Conservation (phyloP, 1,284 basidiomycete species). For the Boletus holoroseus region DNA sequence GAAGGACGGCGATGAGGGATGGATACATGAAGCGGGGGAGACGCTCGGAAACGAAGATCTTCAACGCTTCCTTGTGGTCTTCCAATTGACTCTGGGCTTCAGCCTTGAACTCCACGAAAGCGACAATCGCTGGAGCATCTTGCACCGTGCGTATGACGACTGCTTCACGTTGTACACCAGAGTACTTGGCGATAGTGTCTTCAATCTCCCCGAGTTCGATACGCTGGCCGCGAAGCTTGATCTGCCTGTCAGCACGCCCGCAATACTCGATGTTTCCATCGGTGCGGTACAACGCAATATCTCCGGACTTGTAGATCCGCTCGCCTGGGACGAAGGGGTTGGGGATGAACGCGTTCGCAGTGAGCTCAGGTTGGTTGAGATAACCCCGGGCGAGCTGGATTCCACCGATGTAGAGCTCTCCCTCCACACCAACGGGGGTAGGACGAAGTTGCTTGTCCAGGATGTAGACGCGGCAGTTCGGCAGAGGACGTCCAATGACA, state of each 20-base stretch:
- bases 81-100: conserved; percentile 14
- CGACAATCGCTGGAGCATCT: conserved; percentile 29
- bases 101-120: conserved; percentile 28
- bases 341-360: conserved; percentile 21
- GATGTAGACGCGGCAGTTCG: conserved; percentile 32
- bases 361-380: conserved; percentile 29
- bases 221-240: conserved; percentile 33
- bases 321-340: conserved; percentile 28
- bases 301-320: conserved; percentile 29
- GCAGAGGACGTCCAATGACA: conserved; percentile 32
- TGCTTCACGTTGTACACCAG: conserved; percentile 17
- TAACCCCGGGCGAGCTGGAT: conserved; percentile 33
- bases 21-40: conserved; percentile 32
- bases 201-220: conserved; percentile 33
- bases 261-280: conserved; percentile 32
- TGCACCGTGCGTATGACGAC: conserved; percentile 29
- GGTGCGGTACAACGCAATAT: conserved; percentile 25
- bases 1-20: conserved; percentile 27
- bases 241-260: conserved; percentile 30
- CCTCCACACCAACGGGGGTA: conserved; percentile 30
- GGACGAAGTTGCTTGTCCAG: conserved; percentile 31
- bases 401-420: conserved; percentile 32
- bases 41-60: conserved; percentile 28
- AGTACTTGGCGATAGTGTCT: conserved; percentile 26
- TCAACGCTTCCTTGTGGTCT: conserved; percentile 26